Conservation (phyloP, 495 filamentous ascomycete genomes). For the Acidiella bohemica region DNA sequence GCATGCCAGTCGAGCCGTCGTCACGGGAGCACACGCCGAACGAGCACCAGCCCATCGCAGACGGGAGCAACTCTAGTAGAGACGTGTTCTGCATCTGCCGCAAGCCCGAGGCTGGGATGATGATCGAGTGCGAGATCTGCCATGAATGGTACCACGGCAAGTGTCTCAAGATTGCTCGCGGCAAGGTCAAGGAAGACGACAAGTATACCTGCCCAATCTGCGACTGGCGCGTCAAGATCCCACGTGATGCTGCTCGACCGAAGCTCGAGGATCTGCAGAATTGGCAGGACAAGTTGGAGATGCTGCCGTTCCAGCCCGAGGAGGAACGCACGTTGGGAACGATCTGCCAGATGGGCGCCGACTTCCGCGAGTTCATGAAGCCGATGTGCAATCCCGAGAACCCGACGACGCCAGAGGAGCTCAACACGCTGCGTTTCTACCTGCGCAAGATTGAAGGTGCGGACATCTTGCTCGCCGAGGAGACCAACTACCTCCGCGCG, state of each 20-base stretch:
- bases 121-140: conserved; percentile 98
- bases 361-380: conserved; percentile 72
- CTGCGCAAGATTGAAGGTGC: conserved; percentile 96
- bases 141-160: conserved; percentile 99
- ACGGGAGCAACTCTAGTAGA: conserved; percentile 40
- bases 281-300: conserved; percentile 76
- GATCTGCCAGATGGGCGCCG: conserved; percentile 70
- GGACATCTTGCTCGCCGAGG: conserved; percentile 78
- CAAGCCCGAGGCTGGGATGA: conserved; percentile 86
- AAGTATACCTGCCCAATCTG: conserved; percentile 98
- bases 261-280: conserved; percentile 83
- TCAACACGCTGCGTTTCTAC: conserved; percentile 87
- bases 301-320: conserved; percentile 87
- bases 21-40: conserved; percentile 76
- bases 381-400: conserved; percentile 67
- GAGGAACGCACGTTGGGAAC: conserved; percentile 73
- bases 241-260: conserved; percentile 90
- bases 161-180: conserved; percentile 93
- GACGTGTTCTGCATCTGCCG: conserved; percentile 98
- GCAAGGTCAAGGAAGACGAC: conserved; percentile 95
- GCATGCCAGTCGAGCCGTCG: conserved; percentile 80
- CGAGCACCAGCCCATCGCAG: conserved; percentile 33
- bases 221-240: conserved; percentile 94
- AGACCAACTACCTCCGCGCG: conserved; percentile 95
- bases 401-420: conserved; percentile 63